Conservation (phyloP, 768 basidiomycete genomes). For the Epithele typhae region DNA sequence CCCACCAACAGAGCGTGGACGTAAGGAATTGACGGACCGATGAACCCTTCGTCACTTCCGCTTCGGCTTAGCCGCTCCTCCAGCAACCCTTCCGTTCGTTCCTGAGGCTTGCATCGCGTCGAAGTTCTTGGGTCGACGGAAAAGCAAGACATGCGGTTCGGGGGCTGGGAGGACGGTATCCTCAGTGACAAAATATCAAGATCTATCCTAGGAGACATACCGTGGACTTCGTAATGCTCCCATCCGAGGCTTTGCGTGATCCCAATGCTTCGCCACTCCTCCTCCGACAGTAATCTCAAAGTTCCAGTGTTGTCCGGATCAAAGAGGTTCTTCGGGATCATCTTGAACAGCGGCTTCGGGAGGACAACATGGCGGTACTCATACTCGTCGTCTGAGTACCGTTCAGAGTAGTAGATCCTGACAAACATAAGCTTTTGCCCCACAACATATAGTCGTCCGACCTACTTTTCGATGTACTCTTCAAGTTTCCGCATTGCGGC, state of each 20-base stretch:
- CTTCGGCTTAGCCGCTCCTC: slow-evolving; percentile 26
- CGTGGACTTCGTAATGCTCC: slow-evolving; percentile 98
- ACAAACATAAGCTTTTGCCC: too few relatives aligned
- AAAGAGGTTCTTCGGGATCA: slow-evolving; percentile 86
- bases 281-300: slow-evolving; percentile 76
- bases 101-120: slow-evolving; percentile 23
- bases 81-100: slow-evolving; percentile 25
- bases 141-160: slow-evolving; percentile 91
- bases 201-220: too few relatives aligned
- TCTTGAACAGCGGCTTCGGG: slow-evolving; percentile 90
- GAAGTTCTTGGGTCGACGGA: slow-evolving; percentile 76
- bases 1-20: slow-evolving; percentile 6
- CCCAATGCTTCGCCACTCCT: slow-evolving; percentile 95
- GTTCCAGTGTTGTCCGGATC: slow-evolving; percentile 67
- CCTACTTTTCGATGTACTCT: slow-evolving; percentile 76
- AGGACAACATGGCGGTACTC: slow-evolving; percentile 98
- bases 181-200: neutral
- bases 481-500: slow-evolving; percentile 38
- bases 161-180: slow-evolving; percentile 51
- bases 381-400: slow-evolving; percentile 86
- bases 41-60: slow-evolving; percentile 26
- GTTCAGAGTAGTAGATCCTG: slow-evolving; percentile 88
- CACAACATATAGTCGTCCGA: too few relatives aligned
- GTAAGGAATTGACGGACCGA: slow-evolving; percentile 1
- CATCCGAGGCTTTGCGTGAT: slow-evolving; percentile 95